Evolutionary conservation across 2,329 filamentous ascomycete genomes (phyloP), one percentile per base, ranked within the genome.

Genomic region (Fusarium succisae): DNA sequence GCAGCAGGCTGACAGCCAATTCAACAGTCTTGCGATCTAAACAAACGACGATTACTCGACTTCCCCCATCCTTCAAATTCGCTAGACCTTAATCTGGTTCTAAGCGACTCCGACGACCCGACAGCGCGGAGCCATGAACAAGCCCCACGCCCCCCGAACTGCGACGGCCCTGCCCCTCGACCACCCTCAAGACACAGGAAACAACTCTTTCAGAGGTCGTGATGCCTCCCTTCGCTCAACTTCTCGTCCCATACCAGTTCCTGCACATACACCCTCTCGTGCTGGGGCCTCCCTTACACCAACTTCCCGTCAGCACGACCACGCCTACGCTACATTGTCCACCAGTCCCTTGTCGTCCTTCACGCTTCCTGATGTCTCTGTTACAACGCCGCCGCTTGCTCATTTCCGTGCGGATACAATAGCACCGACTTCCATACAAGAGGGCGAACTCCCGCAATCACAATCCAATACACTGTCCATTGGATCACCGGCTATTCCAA

Each of bases 111-210:
- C 74, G 68, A 78, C 66, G 65, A 68, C 74, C 63, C 66, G 69
- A 62, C 66, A 71, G 51, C 66, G 60, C 72, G 74, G 74, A 78
- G 76, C 75, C 78, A 82, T 82, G 80, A 81, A 74, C 73, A 78
- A 63, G 72, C 73, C 80, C 75, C 76, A 78, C 63, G 60, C 68
- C 41, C 74, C 76, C 66, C 77, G 69, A 64, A 73, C 72, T 73
- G 66, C 75, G 73, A 79, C 76, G 71, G 76, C 77, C 58, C 70
- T 79, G 70, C 70, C 77, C 67, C 69, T 77, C 63, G 76, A 75
- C 47, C 67, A 64, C 48, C 64, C 67, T 26, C 61, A 62, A 63
- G 59, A 74, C 47, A 50, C 66, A 51, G 66, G 63, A 54, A 69
- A 66, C 53, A 64, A 55, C 32, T 63, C 72, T 53, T 61, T 53